Evolutionary conservation across 2,329 filamentous ascomycete genomes (phyloP), one percentile per base, ranked within the genome.

Genomic region (Bipolaris sorokiniana): DNA sequence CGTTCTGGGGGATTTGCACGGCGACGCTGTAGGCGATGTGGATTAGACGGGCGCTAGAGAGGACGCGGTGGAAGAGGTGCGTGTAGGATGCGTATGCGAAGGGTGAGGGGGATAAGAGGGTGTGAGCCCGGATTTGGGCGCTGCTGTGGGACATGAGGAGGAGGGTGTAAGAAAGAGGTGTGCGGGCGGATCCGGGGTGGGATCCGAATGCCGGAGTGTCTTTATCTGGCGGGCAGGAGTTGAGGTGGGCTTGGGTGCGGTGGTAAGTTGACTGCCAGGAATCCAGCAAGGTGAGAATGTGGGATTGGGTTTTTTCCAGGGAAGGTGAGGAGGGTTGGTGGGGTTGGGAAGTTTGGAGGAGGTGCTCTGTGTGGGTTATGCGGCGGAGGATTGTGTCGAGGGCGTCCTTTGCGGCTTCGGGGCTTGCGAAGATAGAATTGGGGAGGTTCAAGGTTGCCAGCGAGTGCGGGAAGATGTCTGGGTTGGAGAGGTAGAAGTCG

Each of bases 81-180:
- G 53, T 33, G 61, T 83, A 61, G 36, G 61, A 69, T 0, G 54
- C 34, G 1, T 33, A 28, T 47, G 67, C 61, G 5, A 36, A 40
- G 5, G 34, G 11, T 0, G 47, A 26, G 54, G 23, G 51, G 10
- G 28, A 11, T 3, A 31, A 10, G 0, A 31, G 10, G 3, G 28
- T 31, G 28, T 31, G 28, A 1, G 28, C 3, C 0, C 28, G 28
- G 10, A 31, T 31, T 11, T 5, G 28, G 10, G 28, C 28, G 28
- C 10, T 13, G 28, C 10, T 13, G 28, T 31, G 28, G 3, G 28
- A 31, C 28, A 69, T 64, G 16, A 70, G 64, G 2, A 20, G 38
- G 9, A 70, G 64, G 22, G 54, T 56, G 33, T 68, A 58, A 47
- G 64, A 66, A 5, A 59, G 44, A 10, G 28, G 28, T 11, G 28